Percentiles rank a stretch among this genome's conserved stretches.
These are phyloP conservation scores for Cucumis sativus DNA, from an alignment of 306 rosid species.

Conservation along the genomic window Cucumber_9930_V3 NC_026656.2:21955501-21956000, in stretches of 20 bases:
- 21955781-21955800: not conserved
- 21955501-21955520: not conserved
- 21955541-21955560: not conserved
- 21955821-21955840: not conserved
- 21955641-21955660: slow-evolving; percentile 54
- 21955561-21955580: not conserved
- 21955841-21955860: not conserved
- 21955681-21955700: not conserved
- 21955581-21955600: slow-evolving; percentile 61
- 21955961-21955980: not conserved
- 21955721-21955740: not conserved
- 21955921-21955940: not conserved
- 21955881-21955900: not conserved
- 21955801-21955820: not conserved
- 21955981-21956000: not conserved
- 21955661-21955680: slow-evolving; percentile 32
- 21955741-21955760: not conserved
- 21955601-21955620: slow-evolving; percentile 96
- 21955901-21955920: not conserved
- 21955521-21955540: not conserved
- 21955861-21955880: not conserved
- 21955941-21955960: not conserved
- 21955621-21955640: slow-evolving; percentile 73
- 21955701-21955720: not conserved
- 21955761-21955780: not conserved